Percentiles rank a stretch among this genome's conserved stretches.
Conservation (phyloP, 2,329 filamentous ascomycete species). For the Verticillium longisporum region DNA sequence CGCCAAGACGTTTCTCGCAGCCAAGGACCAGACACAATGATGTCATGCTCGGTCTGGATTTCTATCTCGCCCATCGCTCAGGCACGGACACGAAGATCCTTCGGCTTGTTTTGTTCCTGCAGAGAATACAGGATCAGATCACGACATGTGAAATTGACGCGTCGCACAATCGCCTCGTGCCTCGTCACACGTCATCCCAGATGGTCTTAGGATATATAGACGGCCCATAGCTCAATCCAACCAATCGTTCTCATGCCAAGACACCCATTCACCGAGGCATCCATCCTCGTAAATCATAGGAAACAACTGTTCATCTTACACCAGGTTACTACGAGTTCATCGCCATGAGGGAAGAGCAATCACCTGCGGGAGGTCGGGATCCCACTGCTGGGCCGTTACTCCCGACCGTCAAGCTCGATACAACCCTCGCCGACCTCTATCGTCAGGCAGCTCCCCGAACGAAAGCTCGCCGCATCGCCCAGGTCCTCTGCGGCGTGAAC, state of each 20-base stretch:
- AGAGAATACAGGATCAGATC: not conserved
- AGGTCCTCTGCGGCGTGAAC: constrained; percentile 21
- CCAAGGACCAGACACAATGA: not conserved
- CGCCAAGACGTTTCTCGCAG: not conserved
- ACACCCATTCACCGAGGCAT: no score
- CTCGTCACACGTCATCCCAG: not conserved
- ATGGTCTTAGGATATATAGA: not conserved
- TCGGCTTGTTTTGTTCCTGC: not conserved
- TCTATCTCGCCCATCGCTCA: not conserved
- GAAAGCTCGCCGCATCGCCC: constrained; percentile 18
- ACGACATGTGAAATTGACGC: not conserved
- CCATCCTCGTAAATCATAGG: not conserved
- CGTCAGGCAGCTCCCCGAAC: constrained; percentile 14
- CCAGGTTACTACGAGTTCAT: not conserved
- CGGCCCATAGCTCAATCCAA: not conserved
- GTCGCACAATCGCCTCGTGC: not conserved
- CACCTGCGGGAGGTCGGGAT: not conserved
- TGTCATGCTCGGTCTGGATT: not conserved
- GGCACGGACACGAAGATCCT: not conserved
- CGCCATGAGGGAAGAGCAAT: not conserved
- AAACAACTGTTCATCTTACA: no score
- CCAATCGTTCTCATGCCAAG: no score
- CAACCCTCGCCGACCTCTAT: constrained; percentile 27
- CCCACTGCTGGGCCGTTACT: constrained; percentile 9
- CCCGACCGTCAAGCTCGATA: constrained; percentile 24